phyloP scores from a whole-genome alignment of 2,329 filamentous ascomycete genomes.

The Elsinoe arachidis region DNA sequence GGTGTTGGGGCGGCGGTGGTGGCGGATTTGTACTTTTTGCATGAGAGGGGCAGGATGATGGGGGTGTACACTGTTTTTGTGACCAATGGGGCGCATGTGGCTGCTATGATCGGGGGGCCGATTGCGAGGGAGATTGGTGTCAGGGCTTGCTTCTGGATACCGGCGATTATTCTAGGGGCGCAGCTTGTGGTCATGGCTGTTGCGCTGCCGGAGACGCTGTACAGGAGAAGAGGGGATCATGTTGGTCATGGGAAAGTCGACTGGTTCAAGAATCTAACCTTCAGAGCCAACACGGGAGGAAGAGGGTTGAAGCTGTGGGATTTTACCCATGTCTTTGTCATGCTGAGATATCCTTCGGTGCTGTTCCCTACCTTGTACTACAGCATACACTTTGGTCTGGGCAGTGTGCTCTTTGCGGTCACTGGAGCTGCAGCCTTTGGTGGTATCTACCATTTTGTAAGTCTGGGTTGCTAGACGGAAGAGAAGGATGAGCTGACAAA shows the following conservation, averaged over 20 bases:
- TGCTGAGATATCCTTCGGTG: conserved; percentile 24
- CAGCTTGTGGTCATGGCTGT: conserved; percentile 21
- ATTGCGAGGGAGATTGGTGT: conserved; percentile 20
- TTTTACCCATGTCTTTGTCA: conserved; percentile 21
- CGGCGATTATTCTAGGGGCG: conserved; percentile 21
- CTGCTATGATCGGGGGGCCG: conserved; percentile 20
- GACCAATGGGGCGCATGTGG: conserved; percentile 22
- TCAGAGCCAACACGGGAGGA: conserved; percentile 6
- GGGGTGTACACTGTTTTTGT: conserved; percentile 27
- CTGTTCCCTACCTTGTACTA: conserved; percentile 23
- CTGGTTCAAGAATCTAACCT: conserved; percentile 16
- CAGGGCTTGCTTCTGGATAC: conserved; percentile 21
- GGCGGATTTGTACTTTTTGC: conserved; percentile 19
- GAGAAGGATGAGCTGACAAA: background rate
- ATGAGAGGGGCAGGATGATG: conserved; percentile 17
- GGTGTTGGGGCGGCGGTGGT: conserved; percentile 16
- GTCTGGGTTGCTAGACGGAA: background rate
- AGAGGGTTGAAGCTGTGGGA: conserved; percentile 18
- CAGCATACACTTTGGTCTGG: conserved; percentile 21
- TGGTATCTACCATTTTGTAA: conserved; percentile 19
- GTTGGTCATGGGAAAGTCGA: background rate
- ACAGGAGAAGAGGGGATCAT: conserved; percentile 4
- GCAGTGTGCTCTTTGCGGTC: conserved; percentile 22
- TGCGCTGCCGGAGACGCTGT: conserved; percentile 25
- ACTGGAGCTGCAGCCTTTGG: conserved; percentile 21